Evolutionary conservation across 495 filamentous ascomycete species (phyloP).

Genomic region (Neohortaea acidophila): DNA sequence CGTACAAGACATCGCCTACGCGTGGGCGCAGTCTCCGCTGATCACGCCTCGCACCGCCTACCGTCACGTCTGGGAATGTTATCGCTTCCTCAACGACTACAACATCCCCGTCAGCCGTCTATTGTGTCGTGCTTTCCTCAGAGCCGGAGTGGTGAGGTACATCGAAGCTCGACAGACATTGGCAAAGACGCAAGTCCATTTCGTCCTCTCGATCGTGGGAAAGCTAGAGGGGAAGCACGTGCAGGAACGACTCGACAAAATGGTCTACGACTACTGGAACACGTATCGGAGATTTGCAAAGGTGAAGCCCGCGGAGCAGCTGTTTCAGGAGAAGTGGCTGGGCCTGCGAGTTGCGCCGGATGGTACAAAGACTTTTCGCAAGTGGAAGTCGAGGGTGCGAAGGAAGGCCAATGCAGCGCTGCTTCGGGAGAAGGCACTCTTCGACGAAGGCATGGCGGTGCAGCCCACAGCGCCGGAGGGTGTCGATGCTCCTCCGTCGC

Average conservation of each 20-base stretch:
- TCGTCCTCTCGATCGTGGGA: conserved; percentile 17
- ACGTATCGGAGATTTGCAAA: too few relatives aligned
- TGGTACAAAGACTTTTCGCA: too few relatives aligned
- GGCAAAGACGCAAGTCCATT: conserved; percentile 12
- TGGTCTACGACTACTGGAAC: conserved; percentile 14
- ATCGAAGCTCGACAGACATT: conserved; percentile 16
- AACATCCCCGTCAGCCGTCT: conserved; percentile 9
- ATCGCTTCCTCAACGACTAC: conserved; percentile 17
- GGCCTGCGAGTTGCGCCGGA: too few relatives aligned
- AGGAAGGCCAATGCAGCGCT: too few relatives aligned
- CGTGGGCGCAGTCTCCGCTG: conserved; percentile 14
- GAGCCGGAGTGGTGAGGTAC: conserved; percentile 18
- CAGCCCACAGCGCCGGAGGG: too few relatives aligned
- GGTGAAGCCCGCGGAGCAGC: too few relatives aligned
- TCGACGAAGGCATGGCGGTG: too few relatives aligned
- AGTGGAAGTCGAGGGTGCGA: too few relatives aligned
- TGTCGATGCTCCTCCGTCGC: too few relatives aligned
- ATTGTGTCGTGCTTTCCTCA: conserved; percentile 19
- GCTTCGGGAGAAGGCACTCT: too few relatives aligned
- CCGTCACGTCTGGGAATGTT: conserved; percentile 20
- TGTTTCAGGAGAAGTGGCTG: too few relatives aligned
- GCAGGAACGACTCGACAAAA: conserved; percentile 17
- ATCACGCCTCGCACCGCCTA: conserved; percentile 14
- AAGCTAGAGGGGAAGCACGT: conserved; percentile 19
- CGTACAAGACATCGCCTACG: conserved; percentile 18